These are phyloP conservation scores for Heliamphora pulchella DNA, from an alignment of 179 eudicot species.

Conservation along the genomic window DNA sequence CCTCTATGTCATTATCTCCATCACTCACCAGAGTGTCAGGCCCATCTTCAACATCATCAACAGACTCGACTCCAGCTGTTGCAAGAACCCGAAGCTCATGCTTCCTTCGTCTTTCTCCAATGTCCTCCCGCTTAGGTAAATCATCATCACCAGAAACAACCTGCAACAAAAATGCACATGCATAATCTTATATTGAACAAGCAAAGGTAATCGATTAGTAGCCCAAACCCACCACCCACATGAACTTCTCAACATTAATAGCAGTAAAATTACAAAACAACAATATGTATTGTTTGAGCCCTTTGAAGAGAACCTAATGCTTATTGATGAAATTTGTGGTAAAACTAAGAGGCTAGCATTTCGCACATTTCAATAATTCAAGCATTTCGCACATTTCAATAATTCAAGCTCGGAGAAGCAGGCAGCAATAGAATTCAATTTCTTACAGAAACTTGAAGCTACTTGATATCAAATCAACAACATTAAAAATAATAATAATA, in stretches of 20 bases:
- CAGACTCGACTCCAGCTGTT: slow-evolving; percentile 55
- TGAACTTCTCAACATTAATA: not conserved
- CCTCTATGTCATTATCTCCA: slow-evolving; percentile 29
- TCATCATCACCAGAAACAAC: slow-evolving; percentile 90
- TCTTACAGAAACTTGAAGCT: not conserved
- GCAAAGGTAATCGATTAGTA: not conserved
- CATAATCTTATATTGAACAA: not conserved
- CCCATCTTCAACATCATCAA: slow-evolving; percentile 40
- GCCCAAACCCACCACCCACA: not conserved
- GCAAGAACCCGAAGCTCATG: slow-evolving; percentile 77
- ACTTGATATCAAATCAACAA: not conserved
- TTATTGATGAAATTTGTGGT: not conserved
- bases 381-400: too few relatives aligned
- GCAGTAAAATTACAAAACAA: not conserved
- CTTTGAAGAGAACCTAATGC: not conserved
- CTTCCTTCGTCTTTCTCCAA: slow-evolving; percentile 91
- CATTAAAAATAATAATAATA: too few relatives aligned
- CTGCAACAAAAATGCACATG: slow-evolving; percentile 25
- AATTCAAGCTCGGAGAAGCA: not conserved
- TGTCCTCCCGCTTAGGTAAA: slow-evolving; percentile 80
- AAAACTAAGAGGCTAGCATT: not conserved
- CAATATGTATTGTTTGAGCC: not conserved
- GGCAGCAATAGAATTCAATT: not conserved
- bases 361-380: too few relatives aligned
- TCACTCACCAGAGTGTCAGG: slow-evolving; percentile 25